Evolutionary conservation across 331 rosid genomes (phyloP), one percentile per base, ranked within the genome.

Genomic region (Spiraea crenata): DNA sequence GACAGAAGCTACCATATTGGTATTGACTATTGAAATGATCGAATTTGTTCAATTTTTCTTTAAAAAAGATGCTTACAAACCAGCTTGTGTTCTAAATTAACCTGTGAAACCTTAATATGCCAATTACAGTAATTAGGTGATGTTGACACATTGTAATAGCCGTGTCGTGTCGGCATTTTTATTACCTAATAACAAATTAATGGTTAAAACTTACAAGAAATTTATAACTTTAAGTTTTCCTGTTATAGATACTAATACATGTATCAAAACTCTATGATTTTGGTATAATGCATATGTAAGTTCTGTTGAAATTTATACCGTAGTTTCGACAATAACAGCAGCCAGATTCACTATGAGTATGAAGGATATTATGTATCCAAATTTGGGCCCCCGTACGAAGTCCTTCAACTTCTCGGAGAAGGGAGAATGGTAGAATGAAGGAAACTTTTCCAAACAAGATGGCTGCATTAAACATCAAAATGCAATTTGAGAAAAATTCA

Each of bases 281-380:
- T 50, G 48, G 12, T 9, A 41, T 12, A 61, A 57, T 63, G 76
- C 54, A 35, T 51, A 45, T 47, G 51, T 77, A 83, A 54, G 25
- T 60, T 75, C 63, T 38, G 65, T 63, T 73, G 35, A 39, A 79
- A 69, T 74, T 75, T 45, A 67, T 91, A 95, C 99, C 86, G 93
- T 91, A 74, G 99, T 95, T 92, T 95, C 99, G 57, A 86, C 77
- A 60, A 95, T 78, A 79, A 95, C 99, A 56, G 99, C 88, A 81
- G 67, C 63, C 67, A 95, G 72, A 76, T 95, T 95, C 68, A 95
- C 55, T 42, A 95, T 14, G 54, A 95, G 97, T 57, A 95, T 64
- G 81, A 77, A 87, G 77, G 99, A 91, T 81, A 95, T 74, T 64
- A 88, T 69, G 87, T 87, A 95, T 86, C 95, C 97, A 75, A 95